phyloP scores from a whole-genome alignment of 2,329 filamentous ascomycete genomes.

The Diaporthe sp. region DNA sequence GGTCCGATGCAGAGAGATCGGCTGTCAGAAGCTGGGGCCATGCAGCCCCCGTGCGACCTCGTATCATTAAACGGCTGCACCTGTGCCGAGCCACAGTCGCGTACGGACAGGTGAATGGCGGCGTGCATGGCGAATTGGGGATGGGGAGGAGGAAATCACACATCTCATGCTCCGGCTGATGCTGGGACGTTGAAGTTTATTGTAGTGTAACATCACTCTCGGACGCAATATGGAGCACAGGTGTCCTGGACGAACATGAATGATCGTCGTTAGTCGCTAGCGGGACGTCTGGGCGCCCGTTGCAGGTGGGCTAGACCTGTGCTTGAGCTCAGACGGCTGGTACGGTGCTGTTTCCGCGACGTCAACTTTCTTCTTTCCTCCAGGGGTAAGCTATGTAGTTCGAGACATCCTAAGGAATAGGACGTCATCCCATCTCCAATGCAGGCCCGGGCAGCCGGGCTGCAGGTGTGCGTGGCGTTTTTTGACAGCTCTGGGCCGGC shows the following conservation, averaged over 20 bases:
- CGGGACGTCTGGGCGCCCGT: neutral
- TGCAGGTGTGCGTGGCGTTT: slow-evolving; percentile 9
- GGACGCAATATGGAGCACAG: no score
- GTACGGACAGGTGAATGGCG: neutral
- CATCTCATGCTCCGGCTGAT: neutral
- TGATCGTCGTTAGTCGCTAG: neutral
- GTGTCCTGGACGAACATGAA: neutral
- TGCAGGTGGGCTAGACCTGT: neutral
- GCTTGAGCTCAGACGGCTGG: neutral
- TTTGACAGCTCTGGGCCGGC: slow-evolving; percentile 6
- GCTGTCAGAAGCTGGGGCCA: slow-evolving; percentile 2
- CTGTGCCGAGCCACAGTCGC: neutral
- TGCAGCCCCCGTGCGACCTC: neutral
- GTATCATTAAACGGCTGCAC: neutral
- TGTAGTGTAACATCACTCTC: neutral
- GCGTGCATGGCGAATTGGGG: neutral
- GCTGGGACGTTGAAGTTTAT: neutral
- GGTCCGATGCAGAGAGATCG: neutral
- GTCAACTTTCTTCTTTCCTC: neutral
- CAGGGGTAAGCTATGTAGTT: neutral
- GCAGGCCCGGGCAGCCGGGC: slow-evolving; percentile 1
- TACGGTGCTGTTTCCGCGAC: neutral
- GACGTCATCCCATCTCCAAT: slow-evolving; percentile 17
- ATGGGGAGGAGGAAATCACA: neutral
- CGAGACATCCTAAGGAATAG: slow-evolving; percentile 12